These are phyloP conservation scores for Orbilia javanica DNA, from an alignment of 2,329 filamentous ascomycete genomes.

Conservation along the genomic window DNA sequence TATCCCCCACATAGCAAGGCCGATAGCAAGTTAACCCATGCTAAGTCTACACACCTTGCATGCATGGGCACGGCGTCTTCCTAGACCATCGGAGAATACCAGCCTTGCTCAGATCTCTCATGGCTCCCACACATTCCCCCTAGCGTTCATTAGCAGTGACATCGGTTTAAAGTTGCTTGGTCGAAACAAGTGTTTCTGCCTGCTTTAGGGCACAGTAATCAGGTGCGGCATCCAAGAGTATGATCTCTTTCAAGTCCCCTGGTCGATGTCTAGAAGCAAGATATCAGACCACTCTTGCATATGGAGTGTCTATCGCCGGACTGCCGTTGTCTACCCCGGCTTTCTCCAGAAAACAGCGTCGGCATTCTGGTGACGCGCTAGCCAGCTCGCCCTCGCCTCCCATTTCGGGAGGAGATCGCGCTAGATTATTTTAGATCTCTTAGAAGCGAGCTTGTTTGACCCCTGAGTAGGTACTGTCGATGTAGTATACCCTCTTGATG, in stretches of 20 bases:
- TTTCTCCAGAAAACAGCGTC: conserved; percentile 29
- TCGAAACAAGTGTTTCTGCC: conserved; percentile 25
- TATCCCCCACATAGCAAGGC: conserved; percentile 53
- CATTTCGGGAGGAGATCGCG: conserved; percentile 41
- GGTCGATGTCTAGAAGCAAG: conserved; percentile 22
- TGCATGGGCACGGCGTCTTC: conserved; percentile 12
- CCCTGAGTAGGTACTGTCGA: neutral
- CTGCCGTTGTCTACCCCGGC: neutral
- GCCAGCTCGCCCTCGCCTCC: conserved; percentile 8
- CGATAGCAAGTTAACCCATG: conserved; percentile 25
- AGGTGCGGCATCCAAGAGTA: conserved; percentile 22
- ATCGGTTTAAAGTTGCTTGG: neutral
- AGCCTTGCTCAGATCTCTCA: conserved; percentile 28
- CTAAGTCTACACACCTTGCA: neutral
- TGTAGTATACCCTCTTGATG: neutral
- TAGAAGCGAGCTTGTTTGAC: conserved; percentile 18
- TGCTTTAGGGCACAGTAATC: conserved; percentile 9
- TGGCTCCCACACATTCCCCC: conserved; percentile 28
- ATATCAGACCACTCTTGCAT: conserved; percentile 58
- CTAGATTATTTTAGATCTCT: conserved; percentile 35
- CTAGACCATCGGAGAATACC: conserved; percentile 29
- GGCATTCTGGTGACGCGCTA: conserved; percentile 29
- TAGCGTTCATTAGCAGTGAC: neutral
- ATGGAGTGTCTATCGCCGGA: conserved; percentile 37
- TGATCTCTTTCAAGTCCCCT: neutral